A percentile compares a stretch with the other conserved stretches of the same genome.
Conservation (phyloP, 1,284 basidiomycete genomes). For the Entoloma clypeatum region DNA sequence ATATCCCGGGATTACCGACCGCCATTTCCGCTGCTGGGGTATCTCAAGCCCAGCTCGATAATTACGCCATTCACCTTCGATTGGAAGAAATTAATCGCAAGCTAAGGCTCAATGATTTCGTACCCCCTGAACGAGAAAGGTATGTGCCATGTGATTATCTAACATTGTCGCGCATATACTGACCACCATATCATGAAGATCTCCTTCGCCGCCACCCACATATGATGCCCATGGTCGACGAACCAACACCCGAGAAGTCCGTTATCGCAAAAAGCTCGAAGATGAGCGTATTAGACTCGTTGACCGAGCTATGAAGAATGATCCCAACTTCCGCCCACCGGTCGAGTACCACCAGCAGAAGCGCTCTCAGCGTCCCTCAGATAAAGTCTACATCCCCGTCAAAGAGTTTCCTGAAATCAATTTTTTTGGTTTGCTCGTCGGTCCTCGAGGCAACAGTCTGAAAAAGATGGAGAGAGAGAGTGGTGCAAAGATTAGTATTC, state of each 20-base stretch:
- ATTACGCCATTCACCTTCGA: slow-evolving; percentile 91
- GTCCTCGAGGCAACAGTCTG: slow-evolving; percentile 96
- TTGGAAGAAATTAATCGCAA: slow-evolving; percentile 98
- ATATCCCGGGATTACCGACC: slow-evolving; percentile 87
- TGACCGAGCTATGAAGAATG: slow-evolving; percentile 94
- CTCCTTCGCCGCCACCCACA: slow-evolving; percentile 94
- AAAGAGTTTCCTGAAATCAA: slow-evolving; percentile 99
- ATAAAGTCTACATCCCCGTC: slow-evolving; percentile 99
- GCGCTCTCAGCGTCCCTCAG: slow-evolving; percentile 85
- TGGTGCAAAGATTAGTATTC: slow-evolving; percentile 97
- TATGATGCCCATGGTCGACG: slow-evolving; percentile 97
- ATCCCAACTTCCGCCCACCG: slow-evolving; percentile 95
- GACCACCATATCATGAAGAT: slow-evolving; percentile 46
- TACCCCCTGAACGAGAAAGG: slow-evolving; percentile 95
- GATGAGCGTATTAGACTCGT: slow-evolving; percentile 94
- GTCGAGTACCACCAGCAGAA: slow-evolving; percentile 95
- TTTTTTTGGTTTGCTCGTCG: slow-evolving; percentile 97
- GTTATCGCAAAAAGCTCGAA: slow-evolving; percentile 97
- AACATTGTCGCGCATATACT: slow-evolving; percentile 27
- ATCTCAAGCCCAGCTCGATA: slow-evolving; percentile 89
- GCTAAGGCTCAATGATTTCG: slow-evolving; percentile 88
- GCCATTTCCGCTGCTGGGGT: slow-evolving; percentile 90
- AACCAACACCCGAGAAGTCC: slow-evolving; percentile 97
- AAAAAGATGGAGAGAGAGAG: slow-evolving; percentile 99
- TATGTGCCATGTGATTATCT: slow-evolving; percentile 27